Conservation (phyloP, 2,329 filamentous ascomycete genomes). For the Sporothrix inflata region DNA sequence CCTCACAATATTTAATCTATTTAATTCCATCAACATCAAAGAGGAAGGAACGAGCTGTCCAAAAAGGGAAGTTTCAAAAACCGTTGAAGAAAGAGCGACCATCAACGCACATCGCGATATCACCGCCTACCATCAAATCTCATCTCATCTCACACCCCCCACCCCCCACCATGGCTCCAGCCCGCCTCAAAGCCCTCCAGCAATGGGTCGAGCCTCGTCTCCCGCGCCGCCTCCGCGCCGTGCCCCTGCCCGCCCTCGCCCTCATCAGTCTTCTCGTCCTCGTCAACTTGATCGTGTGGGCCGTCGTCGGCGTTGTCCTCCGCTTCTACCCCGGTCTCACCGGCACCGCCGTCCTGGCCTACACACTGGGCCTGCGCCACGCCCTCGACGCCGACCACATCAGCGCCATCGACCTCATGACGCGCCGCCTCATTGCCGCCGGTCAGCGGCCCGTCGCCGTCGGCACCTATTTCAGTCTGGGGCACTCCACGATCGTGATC, state of each 20-base stretch:
- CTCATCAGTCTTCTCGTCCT: slow-evolving; percentile 56
- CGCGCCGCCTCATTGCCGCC: slow-evolving; percentile 80
- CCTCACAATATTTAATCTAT: background rate
- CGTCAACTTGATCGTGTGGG: slow-evolving; percentile 61
- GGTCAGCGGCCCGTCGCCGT: slow-evolving; percentile 88
- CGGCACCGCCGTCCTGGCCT: slow-evolving; percentile 80
- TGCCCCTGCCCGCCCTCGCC: slow-evolving; percentile 44
- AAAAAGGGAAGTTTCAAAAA: background rate
- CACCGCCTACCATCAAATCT: background rate
- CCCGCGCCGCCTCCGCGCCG: slow-evolving; percentile 38
- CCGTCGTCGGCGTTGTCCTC: slow-evolving; percentile 55
- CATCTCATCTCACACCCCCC: background rate
- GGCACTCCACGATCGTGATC: slow-evolving; percentile 91
- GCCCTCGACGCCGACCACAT: slow-evolving; percentile 96
- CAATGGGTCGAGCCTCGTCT: slow-evolving; percentile 30
- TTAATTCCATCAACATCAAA: background rate
- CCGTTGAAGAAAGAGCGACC: background rate
- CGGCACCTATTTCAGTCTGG: slow-evolving; percentile 90
- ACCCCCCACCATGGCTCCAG: background rate
- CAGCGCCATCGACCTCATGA: slow-evolving; percentile 90
- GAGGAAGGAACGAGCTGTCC: background rate
- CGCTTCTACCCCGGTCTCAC: slow-evolving; percentile 64
- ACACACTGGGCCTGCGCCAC: slow-evolving; percentile 86
- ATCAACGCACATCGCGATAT: background rate
- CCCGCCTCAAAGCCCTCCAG: slow-evolving; percentile 14